These are phyloP conservation scores for Pythium rhizo-oryzae DNA, from an alignment of 352 stramenopile genomes.

Conservation along the genomic window DNA sequence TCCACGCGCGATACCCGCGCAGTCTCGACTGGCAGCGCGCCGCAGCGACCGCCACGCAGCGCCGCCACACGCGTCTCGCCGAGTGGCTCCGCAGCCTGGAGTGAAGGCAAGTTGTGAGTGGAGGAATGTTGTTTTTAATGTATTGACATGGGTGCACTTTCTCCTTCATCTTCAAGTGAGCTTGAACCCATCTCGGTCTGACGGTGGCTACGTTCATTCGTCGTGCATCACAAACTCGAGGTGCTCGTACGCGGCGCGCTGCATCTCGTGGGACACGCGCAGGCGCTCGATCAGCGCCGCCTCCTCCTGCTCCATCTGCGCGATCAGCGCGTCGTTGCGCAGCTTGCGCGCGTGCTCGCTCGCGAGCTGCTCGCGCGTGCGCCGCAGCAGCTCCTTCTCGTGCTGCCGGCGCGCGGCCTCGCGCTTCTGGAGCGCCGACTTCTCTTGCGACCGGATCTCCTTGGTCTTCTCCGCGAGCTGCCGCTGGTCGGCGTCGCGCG, in stretches of 20 bases:
- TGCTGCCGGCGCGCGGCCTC: conserved; percentile 51
- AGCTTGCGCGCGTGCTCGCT: conserved; percentile 57
- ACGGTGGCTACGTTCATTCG: not conserved
- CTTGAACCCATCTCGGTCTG: too few species aligned
- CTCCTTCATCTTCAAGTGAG: too few species aligned
- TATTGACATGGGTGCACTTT: too few species aligned
- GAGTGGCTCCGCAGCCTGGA: too few species aligned
- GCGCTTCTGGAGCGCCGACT: conserved; percentile 40
- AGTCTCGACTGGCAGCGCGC: too few species aligned
- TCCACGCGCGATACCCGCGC: too few species aligned
- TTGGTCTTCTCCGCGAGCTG: conserved; percentile 47
- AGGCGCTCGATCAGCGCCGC: conserved; percentile 62
- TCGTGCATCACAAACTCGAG: conserved; percentile 66
- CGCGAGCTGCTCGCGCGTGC: conserved; percentile 50
- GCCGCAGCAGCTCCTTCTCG: conserved; percentile 52
- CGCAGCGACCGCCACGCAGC: too few species aligned
- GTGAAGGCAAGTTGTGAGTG: too few species aligned
- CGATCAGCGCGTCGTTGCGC: conserved; percentile 57
- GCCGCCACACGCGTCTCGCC: too few species aligned
- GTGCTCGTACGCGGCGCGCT: conserved; percentile 65
- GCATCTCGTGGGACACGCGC: conserved; percentile 62
- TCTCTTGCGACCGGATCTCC: conserved; percentile 59
- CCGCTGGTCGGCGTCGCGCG: conserved; percentile 42
- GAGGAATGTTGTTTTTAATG: too few species aligned
- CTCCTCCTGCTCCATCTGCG: conserved; percentile 69